phyloP scores from a whole-genome alignment of 2,329 filamentous ascomycete species.

The Penicillium rolfsii region DNA sequence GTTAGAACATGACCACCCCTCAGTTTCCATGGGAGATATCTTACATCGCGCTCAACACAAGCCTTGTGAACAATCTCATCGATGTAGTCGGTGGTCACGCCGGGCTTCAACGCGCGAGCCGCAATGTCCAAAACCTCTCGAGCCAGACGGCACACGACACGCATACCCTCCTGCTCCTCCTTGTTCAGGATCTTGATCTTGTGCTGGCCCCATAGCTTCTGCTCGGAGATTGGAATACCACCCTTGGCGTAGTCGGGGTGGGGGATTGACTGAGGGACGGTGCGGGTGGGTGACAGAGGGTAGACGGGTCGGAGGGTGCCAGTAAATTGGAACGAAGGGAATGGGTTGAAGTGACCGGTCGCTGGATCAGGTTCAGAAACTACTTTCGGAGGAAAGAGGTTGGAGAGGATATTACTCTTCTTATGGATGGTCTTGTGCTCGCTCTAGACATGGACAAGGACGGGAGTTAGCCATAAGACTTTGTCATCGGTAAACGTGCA shows the following conservation, averaged over 20 bases:
- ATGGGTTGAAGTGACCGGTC: conserved; percentile 88
- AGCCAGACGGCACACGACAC: conserved; percentile 83
- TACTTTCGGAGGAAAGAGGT: conserved; percentile 74
- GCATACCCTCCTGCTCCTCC: conserved; percentile 83
- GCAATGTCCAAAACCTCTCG: conserved; percentile 93
- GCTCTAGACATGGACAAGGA: conserved; percentile 54
- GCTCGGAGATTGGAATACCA: conserved; percentile 71
- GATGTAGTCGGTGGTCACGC: conserved; percentile 92
- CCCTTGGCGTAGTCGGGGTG: conserved; percentile 86
- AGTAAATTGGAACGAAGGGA: conserved; percentile 82
- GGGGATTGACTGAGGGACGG: conserved; percentile 76
- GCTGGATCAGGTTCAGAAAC: conserved; percentile 90
- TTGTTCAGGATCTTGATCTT: conserved; percentile 82
- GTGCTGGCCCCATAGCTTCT: conserved; percentile 69
- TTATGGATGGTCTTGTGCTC: conserved; percentile 86
- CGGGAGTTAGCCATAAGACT: background rate
- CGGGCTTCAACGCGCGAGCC: conserved; percentile 80
- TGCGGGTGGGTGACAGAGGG: conserved; percentile 72
- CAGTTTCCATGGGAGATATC: conserved; percentile 37
- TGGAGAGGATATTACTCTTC: conserved; percentile 74
- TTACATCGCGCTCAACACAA: conserved; percentile 86
- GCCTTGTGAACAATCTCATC: conserved; percentile 95
- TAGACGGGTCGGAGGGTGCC: conserved; percentile 85
- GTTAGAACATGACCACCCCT: background rate
- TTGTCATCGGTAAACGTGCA: background rate